These are phyloP conservation scores for Colletotrichum sp. DNA, from an alignment of 2,329 filamentous ascomycete genomes.

Conservation along the genomic window DNA sequence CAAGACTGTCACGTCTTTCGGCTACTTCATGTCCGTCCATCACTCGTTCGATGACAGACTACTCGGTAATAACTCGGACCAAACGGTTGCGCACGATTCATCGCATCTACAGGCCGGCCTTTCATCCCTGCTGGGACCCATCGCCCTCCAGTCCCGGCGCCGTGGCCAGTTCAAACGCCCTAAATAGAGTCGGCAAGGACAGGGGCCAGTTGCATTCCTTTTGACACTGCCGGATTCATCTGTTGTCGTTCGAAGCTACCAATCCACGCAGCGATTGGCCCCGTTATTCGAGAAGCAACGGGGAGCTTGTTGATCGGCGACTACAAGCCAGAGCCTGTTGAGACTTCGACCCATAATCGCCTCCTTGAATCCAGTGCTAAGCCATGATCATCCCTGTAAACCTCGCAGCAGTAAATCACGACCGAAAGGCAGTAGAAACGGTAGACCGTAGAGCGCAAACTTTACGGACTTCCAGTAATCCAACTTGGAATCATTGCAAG, in stretches of 20 bases:
- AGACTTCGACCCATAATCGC: neutral
- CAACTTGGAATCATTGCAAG: neutral
- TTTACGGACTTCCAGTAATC: neutral
- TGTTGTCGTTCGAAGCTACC: neutral
- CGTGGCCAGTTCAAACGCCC: neutral
- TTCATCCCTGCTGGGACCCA: neutral
- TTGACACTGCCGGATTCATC: neutral
- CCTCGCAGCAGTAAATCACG: neutral
- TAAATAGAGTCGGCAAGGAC: neutral
- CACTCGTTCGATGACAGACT: neutral
- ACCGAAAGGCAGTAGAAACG: neutral
- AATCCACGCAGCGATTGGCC: neutral
- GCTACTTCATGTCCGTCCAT: neutral
- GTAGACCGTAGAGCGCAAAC: neutral
- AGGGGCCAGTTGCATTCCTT: neutral
- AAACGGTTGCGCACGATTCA: neutral
- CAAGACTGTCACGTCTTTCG: neutral
- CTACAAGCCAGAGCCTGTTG: neutral
- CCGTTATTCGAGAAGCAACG: neutral
- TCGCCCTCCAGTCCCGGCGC: neutral
- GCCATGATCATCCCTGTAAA: neutral
- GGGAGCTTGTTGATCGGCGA: neutral
- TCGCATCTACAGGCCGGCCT: neutral
- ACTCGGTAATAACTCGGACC: neutral
- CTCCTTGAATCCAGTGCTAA: neutral